Evolutionary conservation across 345 rosid genomes (phyloP), one percentile per base, ranked within the genome.

Genomic region (Arabidopsis thaliana): DNA sequence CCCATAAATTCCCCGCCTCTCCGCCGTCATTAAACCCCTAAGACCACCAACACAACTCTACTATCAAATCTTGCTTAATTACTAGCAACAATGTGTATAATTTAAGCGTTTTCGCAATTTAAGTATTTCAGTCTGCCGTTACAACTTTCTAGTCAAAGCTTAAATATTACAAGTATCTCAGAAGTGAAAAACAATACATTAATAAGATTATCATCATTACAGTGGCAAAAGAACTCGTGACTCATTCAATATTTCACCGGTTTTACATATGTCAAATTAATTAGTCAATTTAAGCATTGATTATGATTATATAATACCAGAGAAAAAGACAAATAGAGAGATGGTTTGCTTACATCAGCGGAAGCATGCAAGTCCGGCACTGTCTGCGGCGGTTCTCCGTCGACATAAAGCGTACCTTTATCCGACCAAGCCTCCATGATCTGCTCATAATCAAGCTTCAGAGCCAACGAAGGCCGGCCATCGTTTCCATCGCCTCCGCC

Each of bases 381-480:
- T 13, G 83, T 87, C 59, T 88, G 93, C 59, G 96, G 87, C 44
- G 93, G 86, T 48, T 79, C 82, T 22, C 82, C 85, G 41, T 77
- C 79, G 40, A 91, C 72, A 65, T 69, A 91, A 65, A 90, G 87
- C 34, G 96, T 77, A 12, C 91, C 90, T 82, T 88, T 88, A 67
- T 87, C 91, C 41, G 90, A 87, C 96, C 98, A 94, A 74, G 90
- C 91, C 51, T 90, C 86, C 88, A 91, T 52, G 68, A 94, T 82
- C 81, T 85, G 85, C 63, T 88, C 79, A 45, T 94, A 91, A 82
- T 94, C 97, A 55, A 94, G 97, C 86, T 90, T 94, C 86, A 91
- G 65, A 33, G 80, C 78, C 57, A 91, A 71, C 55, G 85, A 74
- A 48, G 68, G 49, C 32, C 74, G 50, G 62, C 72, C 59, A 8